Evolutionary conservation across 2,329 filamentous ascomycete species (phyloP), one percentile per base, ranked within the genome.

Genomic region (Penicillium sp.): DNA sequence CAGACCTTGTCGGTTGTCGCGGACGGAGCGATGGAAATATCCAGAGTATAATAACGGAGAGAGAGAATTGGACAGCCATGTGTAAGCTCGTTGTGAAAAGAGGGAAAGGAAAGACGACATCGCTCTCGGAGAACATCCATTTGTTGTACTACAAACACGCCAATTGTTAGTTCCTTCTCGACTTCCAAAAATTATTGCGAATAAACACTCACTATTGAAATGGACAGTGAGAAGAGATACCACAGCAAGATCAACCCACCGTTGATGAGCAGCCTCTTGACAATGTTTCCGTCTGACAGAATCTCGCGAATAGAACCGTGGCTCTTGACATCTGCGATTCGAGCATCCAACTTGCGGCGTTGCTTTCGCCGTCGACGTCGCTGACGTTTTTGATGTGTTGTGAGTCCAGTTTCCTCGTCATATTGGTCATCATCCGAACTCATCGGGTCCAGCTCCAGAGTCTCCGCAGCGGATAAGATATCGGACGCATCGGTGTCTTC

Each of bases 41-140:
- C 71, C 86, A 93, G 50, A 99, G 82, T 29, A 97, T 87, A 41
- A 89, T 73, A 18, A 82, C 86, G 9, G 94, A 83, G 40, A 97
- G 84, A 16, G 80, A 75, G 74, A 97, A 97, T 71, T 99, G 94
- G 47, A 99, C 91, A 23, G 92, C 78, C 92, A 97, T 97, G 77
- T 99, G 94, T 72, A 94, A 80, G 60, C 90, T 90, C 4, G 94
- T 99, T 12, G 92, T 96, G 75, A 97, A 97, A 47, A 99, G 82
- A 38, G 94, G 94, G 68, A 94, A 97, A 49, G 90, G 87, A 72
- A 99, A 99, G 74, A 97, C 88, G 64, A 95, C 84, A 62, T 88
- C 85, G 63, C 88, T 83, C 58, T 87, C 83, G 67, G 90, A 89
- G 76, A 99, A 97, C 93, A 99, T 97, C 94, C 94, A 97, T 78